Evolutionary conservation across 768 basidiomycete species (phyloP).

Genomic region (Serpula lacrymans): DNA sequence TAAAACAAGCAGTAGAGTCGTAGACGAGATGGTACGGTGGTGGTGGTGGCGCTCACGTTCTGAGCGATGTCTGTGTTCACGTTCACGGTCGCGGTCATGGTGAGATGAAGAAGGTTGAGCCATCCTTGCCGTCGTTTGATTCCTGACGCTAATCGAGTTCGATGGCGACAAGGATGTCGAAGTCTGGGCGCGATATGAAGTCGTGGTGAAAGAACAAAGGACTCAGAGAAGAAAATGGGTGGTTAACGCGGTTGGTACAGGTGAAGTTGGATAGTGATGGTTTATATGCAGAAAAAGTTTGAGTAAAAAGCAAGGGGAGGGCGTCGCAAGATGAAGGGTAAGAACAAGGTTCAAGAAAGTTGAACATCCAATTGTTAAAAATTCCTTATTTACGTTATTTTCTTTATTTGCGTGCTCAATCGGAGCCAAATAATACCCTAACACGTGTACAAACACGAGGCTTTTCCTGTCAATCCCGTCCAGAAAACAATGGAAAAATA

Average conservation of each 20-base stretch:
- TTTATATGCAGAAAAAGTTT: neutral
- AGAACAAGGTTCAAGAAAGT: constrained; percentile 25
- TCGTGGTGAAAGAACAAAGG: constrained; percentile 51
- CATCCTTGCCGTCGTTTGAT: constrained; percentile 54
- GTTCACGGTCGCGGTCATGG: constrained; percentile 55
- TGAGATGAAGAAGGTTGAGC: constrained; percentile 85
- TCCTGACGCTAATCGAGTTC: constrained; percentile 56
- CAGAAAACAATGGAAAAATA: no score
- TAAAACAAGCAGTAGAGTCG: constrained; percentile 81
- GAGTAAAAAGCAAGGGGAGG: constrained; percentile 11
- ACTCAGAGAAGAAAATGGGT: constrained; percentile 10
- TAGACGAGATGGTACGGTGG: constrained; percentile 84
- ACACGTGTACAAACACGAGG: constrained; percentile 13
- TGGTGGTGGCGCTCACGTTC: constrained; percentile 68
- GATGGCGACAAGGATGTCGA: constrained; percentile 77
- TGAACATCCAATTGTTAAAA: constrained; percentile 20
- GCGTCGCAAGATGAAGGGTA: constrained; percentile 9
- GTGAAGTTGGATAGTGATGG: no score
- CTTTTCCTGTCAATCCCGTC: no score
- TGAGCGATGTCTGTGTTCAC: constrained; percentile 50
- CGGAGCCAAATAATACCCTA: constrained; percentile 22
- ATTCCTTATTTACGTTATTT: constrained; percentile 20
- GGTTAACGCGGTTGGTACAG: neutral
- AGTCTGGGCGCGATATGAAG: constrained; percentile 56
- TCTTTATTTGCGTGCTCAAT: constrained; percentile 27